Conservation (phyloP, 2,329 filamentous ascomycete genomes). For the Penicillium polonicum region DNA sequence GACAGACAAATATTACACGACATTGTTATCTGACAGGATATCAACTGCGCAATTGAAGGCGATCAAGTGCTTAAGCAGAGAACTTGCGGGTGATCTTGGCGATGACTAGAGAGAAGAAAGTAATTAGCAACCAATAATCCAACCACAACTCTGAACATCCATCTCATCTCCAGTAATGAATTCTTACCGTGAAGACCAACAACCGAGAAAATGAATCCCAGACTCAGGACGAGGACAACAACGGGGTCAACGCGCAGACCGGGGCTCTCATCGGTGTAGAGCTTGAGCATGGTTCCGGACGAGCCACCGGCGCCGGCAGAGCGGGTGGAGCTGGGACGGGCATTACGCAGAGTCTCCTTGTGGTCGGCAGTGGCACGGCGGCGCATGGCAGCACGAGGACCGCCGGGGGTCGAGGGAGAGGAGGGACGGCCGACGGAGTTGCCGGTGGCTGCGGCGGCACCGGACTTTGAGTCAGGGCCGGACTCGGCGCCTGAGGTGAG, state of each 20-base stretch:
- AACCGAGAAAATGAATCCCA: conserved; percentile 98
- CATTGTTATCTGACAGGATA: background rate
- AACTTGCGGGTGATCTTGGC: conserved; percentile 93
- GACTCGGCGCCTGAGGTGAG: conserved; percentile 48
- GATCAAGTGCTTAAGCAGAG: conserved; percentile 50
- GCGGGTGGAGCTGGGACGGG: conserved; percentile 84
- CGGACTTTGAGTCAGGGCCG: conserved; percentile 45
- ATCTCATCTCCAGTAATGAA: background rate
- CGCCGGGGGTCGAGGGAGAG: conserved; percentile 86
- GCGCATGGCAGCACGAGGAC: conserved; percentile 91
- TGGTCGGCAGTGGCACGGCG: conserved; percentile 93
- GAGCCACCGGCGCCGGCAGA: conserved; percentile 92
- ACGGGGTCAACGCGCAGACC: conserved; percentile 97
- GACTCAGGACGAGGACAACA: conserved; percentile 89
- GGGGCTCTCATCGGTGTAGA: conserved; percentile 98
- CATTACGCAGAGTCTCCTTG: conserved; percentile 96
- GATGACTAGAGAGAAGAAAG: conserved; percentile 63
- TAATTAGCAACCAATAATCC: conserved; percentile 15
- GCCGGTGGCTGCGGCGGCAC: conserved; percentile 59
- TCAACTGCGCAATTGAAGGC: conserved; percentile 1
- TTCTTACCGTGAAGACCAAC: conserved; percentile 93
- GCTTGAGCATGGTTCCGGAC: conserved; percentile 96
- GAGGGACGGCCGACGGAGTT: conserved; percentile 72
- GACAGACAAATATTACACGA: background rate
- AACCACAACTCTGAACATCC: background rate